These are phyloP conservation scores for Kodamaea hsintzibuensis DNA, from an alignment of 805 yeast genomes.

Conservation along the genomic window DNA sequence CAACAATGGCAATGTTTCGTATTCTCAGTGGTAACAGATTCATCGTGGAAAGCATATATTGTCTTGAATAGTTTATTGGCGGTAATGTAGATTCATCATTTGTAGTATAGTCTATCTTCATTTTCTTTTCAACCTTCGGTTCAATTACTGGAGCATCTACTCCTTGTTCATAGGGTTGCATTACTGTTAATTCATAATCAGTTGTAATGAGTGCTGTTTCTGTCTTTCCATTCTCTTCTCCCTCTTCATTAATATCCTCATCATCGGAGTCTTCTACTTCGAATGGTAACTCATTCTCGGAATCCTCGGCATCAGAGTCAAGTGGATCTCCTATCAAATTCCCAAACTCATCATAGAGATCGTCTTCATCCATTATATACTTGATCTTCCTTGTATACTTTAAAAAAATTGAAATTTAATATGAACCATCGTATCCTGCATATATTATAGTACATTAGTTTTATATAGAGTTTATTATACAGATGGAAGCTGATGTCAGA, in stretches of 20 bases:
- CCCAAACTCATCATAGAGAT: conserved; percentile 73
- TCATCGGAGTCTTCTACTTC: conserved; percentile 26
- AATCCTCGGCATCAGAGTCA: conserved; percentile 37
- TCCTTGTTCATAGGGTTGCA: conserved; percentile 28
- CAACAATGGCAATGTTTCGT: conserved; percentile 77
- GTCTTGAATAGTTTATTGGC: conserved; percentile 56
- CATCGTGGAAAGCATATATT: conserved; percentile 55
- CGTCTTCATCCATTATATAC: conserved; percentile 53
- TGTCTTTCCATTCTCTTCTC: conserved; percentile 7
- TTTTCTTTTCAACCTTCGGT: conserved; percentile 44
- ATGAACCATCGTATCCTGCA: conserved; percentile 6
- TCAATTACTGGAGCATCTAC: conserved; percentile 62
- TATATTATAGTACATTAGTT: conserved; percentile 3
- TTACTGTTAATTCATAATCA: conserved; percentile 51
- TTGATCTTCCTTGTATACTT: not conserved
- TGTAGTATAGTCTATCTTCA: conserved; percentile 30
- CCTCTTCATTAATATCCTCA: conserved; percentile 8
- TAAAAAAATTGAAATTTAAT: not conserved
- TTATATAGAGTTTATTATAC: not conserved
- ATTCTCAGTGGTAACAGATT: conserved; percentile 57
- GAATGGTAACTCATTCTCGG: conserved; percentile 13
- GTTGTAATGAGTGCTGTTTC: not conserved
- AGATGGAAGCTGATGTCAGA: not conserved
- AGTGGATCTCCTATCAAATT: conserved; percentile 57
- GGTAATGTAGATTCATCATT: conserved; percentile 50